These are phyloP conservation scores for Macrophomina pseudophaseolina DNA, from an alignment of 2,329 filamentous ascomycete genomes.

Conservation along the genomic window DNA sequence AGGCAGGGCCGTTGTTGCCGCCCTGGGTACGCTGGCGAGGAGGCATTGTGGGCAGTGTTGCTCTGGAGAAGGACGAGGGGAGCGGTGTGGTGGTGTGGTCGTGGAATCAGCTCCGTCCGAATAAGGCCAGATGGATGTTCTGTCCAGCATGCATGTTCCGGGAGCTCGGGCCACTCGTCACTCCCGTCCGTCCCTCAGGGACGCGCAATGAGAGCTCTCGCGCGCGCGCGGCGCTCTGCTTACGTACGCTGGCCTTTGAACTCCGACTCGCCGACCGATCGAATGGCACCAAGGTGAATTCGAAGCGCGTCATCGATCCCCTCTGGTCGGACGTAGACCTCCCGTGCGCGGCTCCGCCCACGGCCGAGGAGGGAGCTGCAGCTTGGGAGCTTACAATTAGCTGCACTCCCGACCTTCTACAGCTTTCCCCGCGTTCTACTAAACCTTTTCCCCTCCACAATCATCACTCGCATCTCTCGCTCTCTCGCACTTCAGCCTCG, in stretches of 20 bases:
- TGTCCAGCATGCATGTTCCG: background rate
- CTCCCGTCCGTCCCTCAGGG: background rate
- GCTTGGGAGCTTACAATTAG: constrained; percentile 4
- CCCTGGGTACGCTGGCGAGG: constrained; percentile 21
- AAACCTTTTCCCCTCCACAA: background rate
- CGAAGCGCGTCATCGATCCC: constrained; percentile 10
- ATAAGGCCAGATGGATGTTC: constrained; percentile 26
- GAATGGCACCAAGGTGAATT: background rate
- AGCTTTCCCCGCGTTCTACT: constrained; percentile 9
- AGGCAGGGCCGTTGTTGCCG: constrained; percentile 8
- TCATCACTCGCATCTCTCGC: background rate
- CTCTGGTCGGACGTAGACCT: background rate
- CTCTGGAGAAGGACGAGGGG: background rate
- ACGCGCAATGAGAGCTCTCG: constrained; percentile 8
- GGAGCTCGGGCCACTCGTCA: constrained; percentile 23
- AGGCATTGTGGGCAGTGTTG: constrained; percentile 23
- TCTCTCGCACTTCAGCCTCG: background rate
- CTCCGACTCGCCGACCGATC: background rate
- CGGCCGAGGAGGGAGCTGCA: background rate
- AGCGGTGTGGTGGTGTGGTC: constrained; percentile 19
- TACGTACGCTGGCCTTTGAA: constrained; percentile 8
- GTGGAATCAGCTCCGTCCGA: constrained; percentile 3
- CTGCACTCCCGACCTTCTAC: background rate
- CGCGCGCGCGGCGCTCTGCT: background rate
- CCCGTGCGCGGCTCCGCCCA: background rate